A percentile compares a stretch with the other conserved stretches of the same genome.
Conservation (phyloP, 257 asterid species). For the Jaltomata sinuosa region DNA sequence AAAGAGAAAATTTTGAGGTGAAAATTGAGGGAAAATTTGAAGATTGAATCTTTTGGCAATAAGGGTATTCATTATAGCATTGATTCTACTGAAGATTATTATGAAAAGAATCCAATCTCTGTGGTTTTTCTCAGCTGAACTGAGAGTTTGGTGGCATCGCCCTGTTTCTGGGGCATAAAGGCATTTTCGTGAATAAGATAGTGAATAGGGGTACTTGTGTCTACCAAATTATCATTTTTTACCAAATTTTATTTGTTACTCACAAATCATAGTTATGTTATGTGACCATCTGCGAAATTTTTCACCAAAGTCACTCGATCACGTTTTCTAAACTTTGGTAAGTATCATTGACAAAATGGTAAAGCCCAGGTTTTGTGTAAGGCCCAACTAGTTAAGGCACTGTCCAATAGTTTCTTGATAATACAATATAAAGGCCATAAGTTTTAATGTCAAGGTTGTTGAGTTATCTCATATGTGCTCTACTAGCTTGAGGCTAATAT, state of each 20-base stretch:
- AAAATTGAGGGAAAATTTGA: slow-evolving; percentile 15
- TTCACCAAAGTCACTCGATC: no score
- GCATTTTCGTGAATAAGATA: background rate
- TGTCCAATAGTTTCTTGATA: background rate
- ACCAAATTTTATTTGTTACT: background rate
- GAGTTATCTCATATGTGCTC: no score
- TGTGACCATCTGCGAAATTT: no score
- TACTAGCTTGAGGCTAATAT: no score
- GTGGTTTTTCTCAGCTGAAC: background rate
- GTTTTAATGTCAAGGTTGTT: no score
- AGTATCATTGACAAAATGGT: no score
- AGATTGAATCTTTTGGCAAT: slow-evolving; percentile 23
- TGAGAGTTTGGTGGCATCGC: background rate
- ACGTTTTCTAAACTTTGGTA: no score
- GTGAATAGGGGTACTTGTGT: background rate
- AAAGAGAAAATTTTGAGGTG: slow-evolving; percentile 9
- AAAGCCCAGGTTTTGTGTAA: background rate
- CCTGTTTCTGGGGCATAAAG: background rate
- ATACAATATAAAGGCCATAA: no score
- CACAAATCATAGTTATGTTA: no score
- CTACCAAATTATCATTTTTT: background rate
- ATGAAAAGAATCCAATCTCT: background rate
- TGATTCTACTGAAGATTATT: background rate
- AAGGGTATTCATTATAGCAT: slow-evolving; percentile 34
- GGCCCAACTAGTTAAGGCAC: background rate